Conservation (phyloP, 305 asterid genomes). For the Fraxinus sp. region DNA sequence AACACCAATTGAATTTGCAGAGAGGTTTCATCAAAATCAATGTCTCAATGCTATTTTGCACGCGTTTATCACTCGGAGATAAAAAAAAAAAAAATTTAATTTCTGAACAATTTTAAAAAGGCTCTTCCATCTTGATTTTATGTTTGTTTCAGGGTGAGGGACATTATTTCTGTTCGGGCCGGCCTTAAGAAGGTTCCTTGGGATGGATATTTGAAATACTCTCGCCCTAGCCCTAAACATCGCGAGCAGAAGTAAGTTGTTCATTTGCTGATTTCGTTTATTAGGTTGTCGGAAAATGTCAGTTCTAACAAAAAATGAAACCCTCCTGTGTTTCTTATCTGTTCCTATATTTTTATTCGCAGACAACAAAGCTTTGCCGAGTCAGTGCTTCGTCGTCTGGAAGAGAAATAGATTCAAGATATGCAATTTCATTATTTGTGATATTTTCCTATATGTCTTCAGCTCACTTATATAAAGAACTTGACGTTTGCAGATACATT, state of each 20-base stretch:
- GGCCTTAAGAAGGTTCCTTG: constrained; percentile 96
- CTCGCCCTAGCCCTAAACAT: constrained; percentile 94
- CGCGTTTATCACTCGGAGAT: not conserved
- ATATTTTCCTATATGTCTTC: not conserved
- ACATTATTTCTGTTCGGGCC: constrained; percentile 87
- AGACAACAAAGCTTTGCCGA: constrained; percentile 74
- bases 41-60: constrained; percentile 7
- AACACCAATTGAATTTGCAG: constrained; percentile 90
- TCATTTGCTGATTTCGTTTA: not conserved
- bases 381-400: constrained; percentile 52
- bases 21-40: constrained; percentile 36
- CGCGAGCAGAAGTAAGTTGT: constrained; percentile 84
- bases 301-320: not conserved
- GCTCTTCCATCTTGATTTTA: not conserved
- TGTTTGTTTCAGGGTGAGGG: constrained; percentile 68
- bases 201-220: constrained; percentile 96
- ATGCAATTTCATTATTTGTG: not conserved
- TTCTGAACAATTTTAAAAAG: not conserved
- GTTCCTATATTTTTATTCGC: constrained; percentile 23
- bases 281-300: not conserved
- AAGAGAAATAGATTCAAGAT: constrained; percentile 41
- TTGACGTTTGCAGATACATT: not conserved
- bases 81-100: not conserved
- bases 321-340: not conserved
- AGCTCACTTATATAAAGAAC: not conserved